Evolutionary conservation across 306 rosid species (phyloP).

Genomic region (Vigna angularis): DNA sequence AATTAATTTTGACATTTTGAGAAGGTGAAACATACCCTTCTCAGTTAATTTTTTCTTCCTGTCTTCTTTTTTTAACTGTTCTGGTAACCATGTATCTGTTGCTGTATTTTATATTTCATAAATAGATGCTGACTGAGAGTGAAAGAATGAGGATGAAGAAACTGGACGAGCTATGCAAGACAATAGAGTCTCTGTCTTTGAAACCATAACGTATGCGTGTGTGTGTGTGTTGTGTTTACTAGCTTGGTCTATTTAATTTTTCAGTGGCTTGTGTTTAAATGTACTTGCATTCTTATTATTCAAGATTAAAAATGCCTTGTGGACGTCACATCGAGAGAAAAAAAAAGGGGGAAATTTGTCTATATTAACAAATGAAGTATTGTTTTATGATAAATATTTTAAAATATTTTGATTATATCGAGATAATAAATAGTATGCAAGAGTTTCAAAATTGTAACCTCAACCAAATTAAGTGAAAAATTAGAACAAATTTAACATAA

Average conservation of each 20-base stretch:
- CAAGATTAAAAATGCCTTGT: background rate
- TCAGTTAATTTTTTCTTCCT: background rate
- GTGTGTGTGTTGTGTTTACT: constrained; percentile 13
- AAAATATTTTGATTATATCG: background rate
- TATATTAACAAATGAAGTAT: background rate
- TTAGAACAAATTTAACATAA: too few relatives aligned
- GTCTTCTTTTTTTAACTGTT: background rate
- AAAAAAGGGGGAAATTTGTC: background rate
- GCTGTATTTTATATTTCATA: constrained; percentile 34
- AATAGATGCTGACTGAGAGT: constrained; percentile 78
- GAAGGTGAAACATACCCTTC: too few relatives aligned
- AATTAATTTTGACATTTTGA: too few relatives aligned
- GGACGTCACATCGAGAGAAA: background rate
- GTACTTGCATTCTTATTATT: constrained; percentile 30
- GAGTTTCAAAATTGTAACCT: too few relatives aligned
- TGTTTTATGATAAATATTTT: background rate
- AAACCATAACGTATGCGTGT: constrained; percentile 31
- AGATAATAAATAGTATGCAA: too few relatives aligned
- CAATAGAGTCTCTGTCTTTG: constrained; percentile 50
- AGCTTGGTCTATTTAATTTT: constrained; percentile 29
- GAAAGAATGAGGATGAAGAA: constrained; percentile 81
- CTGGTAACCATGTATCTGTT: background rate
- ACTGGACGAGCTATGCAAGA: constrained; percentile 83
- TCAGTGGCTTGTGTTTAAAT: constrained; percentile 39
- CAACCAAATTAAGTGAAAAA: too few relatives aligned